Conservation (phyloP, 2,329 filamentous ascomycete species). For the Ophiostoma himal-ulmi region DNA sequence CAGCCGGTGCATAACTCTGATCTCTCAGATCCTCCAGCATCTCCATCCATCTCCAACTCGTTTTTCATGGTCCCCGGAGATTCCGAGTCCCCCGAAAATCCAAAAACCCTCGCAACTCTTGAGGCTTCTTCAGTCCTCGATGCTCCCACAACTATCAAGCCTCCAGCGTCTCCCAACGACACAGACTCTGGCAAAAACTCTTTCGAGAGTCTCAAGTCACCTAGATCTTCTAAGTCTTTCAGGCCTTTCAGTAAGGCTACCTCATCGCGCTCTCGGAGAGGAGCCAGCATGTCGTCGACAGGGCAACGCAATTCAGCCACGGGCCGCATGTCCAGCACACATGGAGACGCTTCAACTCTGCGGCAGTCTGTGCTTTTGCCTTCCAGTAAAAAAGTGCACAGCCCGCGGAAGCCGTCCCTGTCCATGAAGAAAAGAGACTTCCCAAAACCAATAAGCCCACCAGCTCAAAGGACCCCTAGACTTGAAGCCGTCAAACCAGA, state of each 20-base stretch:
- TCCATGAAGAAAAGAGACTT: neutral
- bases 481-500: neutral
- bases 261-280: neutral
- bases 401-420: neutral
- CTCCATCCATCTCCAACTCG: neutral
- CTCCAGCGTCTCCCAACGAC: neutral
- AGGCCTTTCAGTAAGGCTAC: neutral
- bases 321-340: no score
- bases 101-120: no score
- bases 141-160: no score
- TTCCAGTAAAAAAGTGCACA: neutral
- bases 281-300: neutral
- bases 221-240: neutral
- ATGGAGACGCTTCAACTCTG: no score
- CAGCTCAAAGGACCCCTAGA: no score
- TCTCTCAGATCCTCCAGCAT: neutral
- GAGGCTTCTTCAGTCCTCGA: no score
- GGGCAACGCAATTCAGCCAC: no score
- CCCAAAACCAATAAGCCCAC: no score
- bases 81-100: no score
- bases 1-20: no score
- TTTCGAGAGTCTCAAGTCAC: neutral
- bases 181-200: neutral
- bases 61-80: no score
- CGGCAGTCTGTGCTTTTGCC: neutral